Conservation (phyloP, 164 flowering plant species). For the Santalum album region DNA sequence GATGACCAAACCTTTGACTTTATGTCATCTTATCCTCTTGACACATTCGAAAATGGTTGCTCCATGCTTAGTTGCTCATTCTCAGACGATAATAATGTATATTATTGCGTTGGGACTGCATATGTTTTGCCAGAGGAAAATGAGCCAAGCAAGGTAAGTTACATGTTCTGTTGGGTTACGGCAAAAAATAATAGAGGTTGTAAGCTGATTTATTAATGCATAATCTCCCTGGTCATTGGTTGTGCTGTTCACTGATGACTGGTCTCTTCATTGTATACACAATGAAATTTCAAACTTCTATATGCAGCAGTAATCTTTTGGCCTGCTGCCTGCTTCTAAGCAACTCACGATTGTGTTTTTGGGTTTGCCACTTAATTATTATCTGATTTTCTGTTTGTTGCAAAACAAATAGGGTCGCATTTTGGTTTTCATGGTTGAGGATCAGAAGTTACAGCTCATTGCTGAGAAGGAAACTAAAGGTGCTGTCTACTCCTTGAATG, state of each 20-base stretch:
- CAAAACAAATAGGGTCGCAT: conserved; percentile 67
- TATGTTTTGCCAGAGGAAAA: conserved; percentile 92
- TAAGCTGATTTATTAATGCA: no score
- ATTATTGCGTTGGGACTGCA: conserved; percentile 96
- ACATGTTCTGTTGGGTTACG: neutral
- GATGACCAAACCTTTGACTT: conserved; percentile 95
- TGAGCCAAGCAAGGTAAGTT: conserved; percentile 79
- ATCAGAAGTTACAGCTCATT: conserved; percentile 77
- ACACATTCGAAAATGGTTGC: conserved; percentile 81
- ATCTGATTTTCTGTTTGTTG: neutral
- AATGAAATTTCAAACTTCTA: no score
- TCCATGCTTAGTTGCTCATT: conserved; percentile 95
- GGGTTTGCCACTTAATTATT: neutral
- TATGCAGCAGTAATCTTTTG: no score
- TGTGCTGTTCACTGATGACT: no score
- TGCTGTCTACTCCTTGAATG: conserved; percentile 79
- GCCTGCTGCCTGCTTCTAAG: no score
- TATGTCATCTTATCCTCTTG: conserved; percentile 76
- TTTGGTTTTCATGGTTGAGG: conserved; percentile 82
- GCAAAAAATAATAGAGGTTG: no score
- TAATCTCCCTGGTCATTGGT: no score
- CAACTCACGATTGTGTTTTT: no score
- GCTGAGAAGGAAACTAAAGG: conserved; percentile 98
- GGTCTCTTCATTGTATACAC: no score
- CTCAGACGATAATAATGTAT: conserved; percentile 78